Evolutionary conservation across 2,329 filamentous ascomycete species (phyloP), one percentile per base, ranked within the genome.

Genomic region (Davidsoniella neocaledoniae): DNA sequence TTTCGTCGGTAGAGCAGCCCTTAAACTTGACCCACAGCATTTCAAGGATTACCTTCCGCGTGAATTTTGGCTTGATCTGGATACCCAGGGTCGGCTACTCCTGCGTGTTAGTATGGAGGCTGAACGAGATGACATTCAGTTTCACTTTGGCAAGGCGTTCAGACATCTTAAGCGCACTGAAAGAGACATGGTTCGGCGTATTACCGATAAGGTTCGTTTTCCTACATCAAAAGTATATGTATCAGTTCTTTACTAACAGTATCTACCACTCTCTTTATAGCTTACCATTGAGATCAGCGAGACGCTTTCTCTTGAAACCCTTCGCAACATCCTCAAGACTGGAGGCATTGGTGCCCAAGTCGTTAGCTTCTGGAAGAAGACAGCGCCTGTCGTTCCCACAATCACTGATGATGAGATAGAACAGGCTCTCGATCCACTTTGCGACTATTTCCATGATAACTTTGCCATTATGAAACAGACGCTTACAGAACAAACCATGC

Each of bases 401-500:
- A 70, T 82, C 8, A 82, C 85, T 0, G 75, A 77, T 29, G 73
- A 72, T 5, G 86, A 95, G 53, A 74, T 94, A 17, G 82, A 86
- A 56, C 81, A 81, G 57, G 86, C 86, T 0, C 69, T 98, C 10
- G 80, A 83, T 57, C 83, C 87, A 4, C 73, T 98, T 1, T 91
- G 95, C 61, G 76, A 79, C 49, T 98, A 98, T 63, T 98, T 98
- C 61, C 86, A 98, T 62, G 90, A 95, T 62, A 98, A 98, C 60
- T 98, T 98, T 64, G 86, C 87, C 53, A 94, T 96, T 57, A 94
- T 98, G 88, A 95, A 96, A 67, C 80, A 91, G 64, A 95, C 90
- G 0, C 70, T 98, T 51, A 96, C 91, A 1, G 83, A 87, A 52
- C 81, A 86, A 51, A 93, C 91, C n/a, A 95, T 98, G 90, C 79